These are phyloP conservation scores for Periconia macrospinosa DNA, from an alignment of 2,329 filamentous ascomycete genomes.

Conservation along the genomic window DNA sequence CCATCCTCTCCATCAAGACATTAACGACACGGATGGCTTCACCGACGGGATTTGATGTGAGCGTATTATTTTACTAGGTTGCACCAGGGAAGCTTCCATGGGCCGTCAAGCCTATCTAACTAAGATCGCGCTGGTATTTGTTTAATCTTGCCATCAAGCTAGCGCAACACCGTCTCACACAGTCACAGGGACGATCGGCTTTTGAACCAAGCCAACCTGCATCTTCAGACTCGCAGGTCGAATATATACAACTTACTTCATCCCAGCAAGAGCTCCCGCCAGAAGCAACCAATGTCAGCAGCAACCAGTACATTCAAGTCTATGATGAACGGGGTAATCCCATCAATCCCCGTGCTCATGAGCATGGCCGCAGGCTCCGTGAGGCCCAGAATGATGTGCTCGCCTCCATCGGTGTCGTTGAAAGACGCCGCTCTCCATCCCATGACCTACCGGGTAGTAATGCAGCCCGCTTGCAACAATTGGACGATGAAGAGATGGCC, in stretches of 20 bases:
- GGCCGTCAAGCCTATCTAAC: slow-evolving; percentile 42
- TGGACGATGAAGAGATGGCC: slow-evolving; percentile 34
- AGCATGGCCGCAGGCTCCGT: slow-evolving; percentile 44
- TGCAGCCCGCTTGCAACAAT: slow-evolving; percentile 28
- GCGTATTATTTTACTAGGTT: not conserved
- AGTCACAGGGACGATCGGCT: slow-evolving; percentile 43
- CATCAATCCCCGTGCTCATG: slow-evolving; percentile 44
- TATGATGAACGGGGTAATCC: slow-evolving; percentile 51
- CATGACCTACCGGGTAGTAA: slow-evolving; percentile 29
- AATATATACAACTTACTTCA: slow-evolving; percentile 31
- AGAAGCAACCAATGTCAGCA: slow-evolving; percentile 23
- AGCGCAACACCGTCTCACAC: not conserved
- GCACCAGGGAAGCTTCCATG: slow-evolving; percentile 18
- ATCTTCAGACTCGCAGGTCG: slow-evolving; percentile 17
- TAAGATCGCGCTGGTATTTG: slow-evolving; percentile 41
- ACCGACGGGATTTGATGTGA: not conserved
- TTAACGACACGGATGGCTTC: not conserved
- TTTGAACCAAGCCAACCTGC: slow-evolving; percentile 38
- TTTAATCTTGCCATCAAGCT: not conserved
- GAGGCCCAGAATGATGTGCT: slow-evolving; percentile 53
- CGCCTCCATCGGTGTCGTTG: slow-evolving; percentile 51
- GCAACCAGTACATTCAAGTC: slow-evolving; percentile 39
- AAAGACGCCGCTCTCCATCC: slow-evolving; percentile 36
- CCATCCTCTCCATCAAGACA: not conserved
- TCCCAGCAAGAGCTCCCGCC: slow-evolving; percentile 26